Conservation (phyloP, 2,329 filamentous ascomycete species). For the Colletotrichum sidae region DNA sequence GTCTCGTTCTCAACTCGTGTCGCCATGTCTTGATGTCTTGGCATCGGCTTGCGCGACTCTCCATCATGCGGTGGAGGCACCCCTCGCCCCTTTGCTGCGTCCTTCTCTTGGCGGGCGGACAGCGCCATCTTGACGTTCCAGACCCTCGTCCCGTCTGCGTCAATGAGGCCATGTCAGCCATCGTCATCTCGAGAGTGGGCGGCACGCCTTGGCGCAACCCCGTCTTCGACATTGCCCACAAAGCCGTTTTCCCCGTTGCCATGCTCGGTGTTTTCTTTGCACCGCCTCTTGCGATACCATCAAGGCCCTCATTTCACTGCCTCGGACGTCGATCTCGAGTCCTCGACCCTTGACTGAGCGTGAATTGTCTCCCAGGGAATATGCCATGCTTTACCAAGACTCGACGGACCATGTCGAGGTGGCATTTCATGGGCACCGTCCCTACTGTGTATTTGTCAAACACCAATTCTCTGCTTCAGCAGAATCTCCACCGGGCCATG, state of each 20-base stretch:
- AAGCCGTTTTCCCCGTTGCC: too few relatives aligned
- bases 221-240: constrained; percentile 12
- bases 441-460: too few relatives aligned
- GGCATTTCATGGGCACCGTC: too few relatives aligned
- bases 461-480: too few relatives aligned
- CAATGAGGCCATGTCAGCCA: constrained; percentile 6
- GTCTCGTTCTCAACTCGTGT: background rate
- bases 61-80: background rate
- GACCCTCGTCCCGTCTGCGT: background rate
- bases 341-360: too few relatives aligned
- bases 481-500: too few relatives aligned
- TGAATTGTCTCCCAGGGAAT: too few relatives aligned
- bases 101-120: constrained; percentile 17
- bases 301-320: background rate
- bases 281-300: background rate
- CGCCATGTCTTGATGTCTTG: background rate
- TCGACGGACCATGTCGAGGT: too few relatives aligned
- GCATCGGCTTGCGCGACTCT: background rate
- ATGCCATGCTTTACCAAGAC: too few relatives aligned
- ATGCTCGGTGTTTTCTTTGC: too few relatives aligned
- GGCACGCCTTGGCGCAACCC: constrained; percentile 11
- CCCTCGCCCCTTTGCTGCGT: constrained; percentile 1
- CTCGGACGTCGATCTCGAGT: too few relatives aligned
- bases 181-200: constrained; percentile 6
- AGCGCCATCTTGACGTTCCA: constrained; percentile 4